Conservation (phyloP, 1,139 yeast genomes). For the Candida sanyaensis region DNA sequence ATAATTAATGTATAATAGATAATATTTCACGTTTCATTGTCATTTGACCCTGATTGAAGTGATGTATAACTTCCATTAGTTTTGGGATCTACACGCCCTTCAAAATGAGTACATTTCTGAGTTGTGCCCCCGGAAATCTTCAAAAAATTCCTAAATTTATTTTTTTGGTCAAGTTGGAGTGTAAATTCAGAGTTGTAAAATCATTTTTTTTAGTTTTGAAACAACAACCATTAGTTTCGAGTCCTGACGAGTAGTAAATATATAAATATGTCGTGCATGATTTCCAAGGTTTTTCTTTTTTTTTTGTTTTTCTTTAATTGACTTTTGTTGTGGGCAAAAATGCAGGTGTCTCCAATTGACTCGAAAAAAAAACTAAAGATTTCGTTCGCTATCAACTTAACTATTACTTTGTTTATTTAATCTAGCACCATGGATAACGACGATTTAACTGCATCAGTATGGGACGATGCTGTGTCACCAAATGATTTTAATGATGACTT, state of each 20-base stretch:
- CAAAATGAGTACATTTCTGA: neutral
- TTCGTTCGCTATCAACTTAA: neutral
- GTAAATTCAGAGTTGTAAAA: neutral
- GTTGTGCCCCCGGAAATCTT: neutral
- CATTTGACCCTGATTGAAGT: no score
- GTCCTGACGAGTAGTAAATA: no score
- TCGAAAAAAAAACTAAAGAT: neutral
- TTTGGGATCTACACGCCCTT: neutral
- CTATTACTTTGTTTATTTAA: neutral
- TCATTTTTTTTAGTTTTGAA: no score
- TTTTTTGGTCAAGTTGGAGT: neutral
- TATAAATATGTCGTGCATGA: no score
- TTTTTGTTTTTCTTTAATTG: neutral
- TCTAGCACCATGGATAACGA: slow-evolving; percentile 28
- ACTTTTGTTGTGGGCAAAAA: neutral
- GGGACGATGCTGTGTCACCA: slow-evolving; percentile 38
- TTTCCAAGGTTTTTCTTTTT: no score
- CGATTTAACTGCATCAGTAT: slow-evolving; percentile 38
- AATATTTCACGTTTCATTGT: no score
- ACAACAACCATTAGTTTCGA: no score
- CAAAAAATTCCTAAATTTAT: neutral
- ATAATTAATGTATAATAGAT: no score
- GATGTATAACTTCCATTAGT: neutral
- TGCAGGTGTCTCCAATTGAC: no score
- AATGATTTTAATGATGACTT: slow-evolving; percentile 5